Conservation (phyloP, 176 grass and related monocot species). For the Saccharum officinarum region DNA sequence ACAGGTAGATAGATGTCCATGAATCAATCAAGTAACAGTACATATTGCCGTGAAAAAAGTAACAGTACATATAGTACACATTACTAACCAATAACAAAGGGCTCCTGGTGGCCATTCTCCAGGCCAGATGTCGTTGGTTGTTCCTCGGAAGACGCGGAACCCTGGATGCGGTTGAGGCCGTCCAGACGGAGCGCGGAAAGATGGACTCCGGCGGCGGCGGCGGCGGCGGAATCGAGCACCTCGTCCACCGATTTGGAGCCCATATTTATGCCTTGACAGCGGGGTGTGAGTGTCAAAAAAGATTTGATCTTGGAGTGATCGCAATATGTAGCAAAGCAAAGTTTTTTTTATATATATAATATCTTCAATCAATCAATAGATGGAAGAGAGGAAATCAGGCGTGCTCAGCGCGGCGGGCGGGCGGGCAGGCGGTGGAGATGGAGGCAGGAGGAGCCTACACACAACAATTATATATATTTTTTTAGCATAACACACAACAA, state of each 20-base stretch:
- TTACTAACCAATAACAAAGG: slow-evolving; percentile 90
- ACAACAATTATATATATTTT: no score
- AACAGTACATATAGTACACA: no score
- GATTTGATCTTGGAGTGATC: background rate
- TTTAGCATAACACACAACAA: no score
- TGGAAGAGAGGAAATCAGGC: no score
- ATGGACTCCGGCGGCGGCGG: slow-evolving; percentile 56
- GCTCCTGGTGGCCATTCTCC: slow-evolving; percentile 75
- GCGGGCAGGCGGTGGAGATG: no score
- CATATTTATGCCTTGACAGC: slow-evolving; percentile 45
- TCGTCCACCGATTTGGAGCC: slow-evolving; percentile 64
- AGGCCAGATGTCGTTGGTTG: slow-evolving; percentile 52
- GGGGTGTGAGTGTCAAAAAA: background rate
- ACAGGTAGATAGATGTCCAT: background rate
- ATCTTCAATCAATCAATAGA: no score
- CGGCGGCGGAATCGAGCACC: slow-evolving; percentile 39
- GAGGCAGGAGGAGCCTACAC: no score
- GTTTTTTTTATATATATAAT: background rate
- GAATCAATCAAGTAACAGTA: background rate
- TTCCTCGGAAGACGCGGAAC: slow-evolving; percentile 35
- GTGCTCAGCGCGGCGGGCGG: no score
- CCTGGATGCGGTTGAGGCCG: slow-evolving; percentile 25
- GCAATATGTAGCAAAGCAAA: background rate
- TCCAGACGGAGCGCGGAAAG: slow-evolving; percentile 7
- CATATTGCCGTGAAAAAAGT: no score